Evolutionary conservation across 345 rosid genomes (phyloP).

Genomic region (Eucalyptus melliodora): DNA sequence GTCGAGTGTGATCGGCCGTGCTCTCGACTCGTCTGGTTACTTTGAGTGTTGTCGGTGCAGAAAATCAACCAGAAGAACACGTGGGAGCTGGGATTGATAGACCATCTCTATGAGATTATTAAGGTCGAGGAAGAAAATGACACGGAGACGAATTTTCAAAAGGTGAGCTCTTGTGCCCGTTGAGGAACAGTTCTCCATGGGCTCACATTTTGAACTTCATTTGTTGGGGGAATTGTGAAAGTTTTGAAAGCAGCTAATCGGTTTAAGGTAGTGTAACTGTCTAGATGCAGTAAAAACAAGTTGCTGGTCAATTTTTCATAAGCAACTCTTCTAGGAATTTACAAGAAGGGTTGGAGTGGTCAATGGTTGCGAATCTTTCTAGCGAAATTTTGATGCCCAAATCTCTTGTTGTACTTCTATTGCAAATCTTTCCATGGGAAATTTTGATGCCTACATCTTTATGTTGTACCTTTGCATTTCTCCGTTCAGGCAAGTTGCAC

Average conservation of each 20-base stretch:
- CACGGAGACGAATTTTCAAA: conserved; percentile 83
- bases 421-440: background rate
- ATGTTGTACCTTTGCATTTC: background rate
- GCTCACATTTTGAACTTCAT: background rate
- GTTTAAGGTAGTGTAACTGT: too few species aligned
- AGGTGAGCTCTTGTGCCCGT: conserved; percentile 27
- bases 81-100: conserved; percentile 80
- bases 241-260: background rate
- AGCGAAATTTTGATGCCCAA: background rate
- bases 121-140: conserved; percentile 86
- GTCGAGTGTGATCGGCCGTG: background rate
- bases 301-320: background rate
- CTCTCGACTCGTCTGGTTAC: background rate
- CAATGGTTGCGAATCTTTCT: background rate
- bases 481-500: conserved; percentile 81
- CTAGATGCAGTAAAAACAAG: background rate
- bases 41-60: conserved; percentile 11
- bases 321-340: background rate
- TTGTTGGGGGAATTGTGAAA: background rate
- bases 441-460: background rate
- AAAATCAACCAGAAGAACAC: conserved; percentile 91
- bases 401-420: background rate
- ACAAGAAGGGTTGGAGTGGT: background rate
- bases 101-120: conserved; percentile 73
- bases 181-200: background rate